Evolutionary conservation across 2,329 filamentous ascomycete genomes (phyloP).

Genomic region (Myriosclerotinia scirpicola): DNA sequence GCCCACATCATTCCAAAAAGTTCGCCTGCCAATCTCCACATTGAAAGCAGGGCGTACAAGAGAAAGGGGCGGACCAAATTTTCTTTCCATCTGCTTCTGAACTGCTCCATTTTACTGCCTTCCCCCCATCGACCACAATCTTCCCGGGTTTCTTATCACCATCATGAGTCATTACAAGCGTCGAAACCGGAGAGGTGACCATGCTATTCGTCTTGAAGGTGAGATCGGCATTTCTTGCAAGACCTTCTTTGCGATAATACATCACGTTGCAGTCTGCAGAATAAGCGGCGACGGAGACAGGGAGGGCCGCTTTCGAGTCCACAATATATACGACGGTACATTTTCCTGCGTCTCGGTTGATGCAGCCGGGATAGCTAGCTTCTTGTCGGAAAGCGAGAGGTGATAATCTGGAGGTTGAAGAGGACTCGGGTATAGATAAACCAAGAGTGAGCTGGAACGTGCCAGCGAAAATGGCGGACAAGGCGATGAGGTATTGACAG

Average conservation of each 20-base stretch:
- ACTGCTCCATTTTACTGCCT: background rate
- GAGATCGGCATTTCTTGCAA: background rate
- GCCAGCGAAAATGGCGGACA: background rate
- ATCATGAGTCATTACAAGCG: background rate
- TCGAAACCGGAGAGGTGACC: background rate
- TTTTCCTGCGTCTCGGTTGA: background rate
- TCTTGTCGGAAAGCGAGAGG: background rate
- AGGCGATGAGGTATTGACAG: background rate
- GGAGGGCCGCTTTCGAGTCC: background rate
- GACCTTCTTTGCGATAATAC: background rate
- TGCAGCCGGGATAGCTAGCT: background rate
- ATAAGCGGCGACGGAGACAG: background rate
- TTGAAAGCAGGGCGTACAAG: background rate
- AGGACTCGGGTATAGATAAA: background rate
- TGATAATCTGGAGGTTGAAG: background rate
- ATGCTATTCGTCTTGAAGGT: background rate
- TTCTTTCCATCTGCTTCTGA: background rate
- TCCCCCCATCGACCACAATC: background rate
- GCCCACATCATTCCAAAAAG: background rate
- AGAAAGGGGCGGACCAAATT: background rate
- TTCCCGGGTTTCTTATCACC: background rate
- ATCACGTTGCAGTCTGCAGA: background rate
- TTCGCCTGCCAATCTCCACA: background rate
- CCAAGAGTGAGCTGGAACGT: background rate
- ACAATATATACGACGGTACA: conserved; percentile 6